Evolutionary conservation across 1,139 yeast species (phyloP).

Genomic region (Kazachstania sp.): DNA sequence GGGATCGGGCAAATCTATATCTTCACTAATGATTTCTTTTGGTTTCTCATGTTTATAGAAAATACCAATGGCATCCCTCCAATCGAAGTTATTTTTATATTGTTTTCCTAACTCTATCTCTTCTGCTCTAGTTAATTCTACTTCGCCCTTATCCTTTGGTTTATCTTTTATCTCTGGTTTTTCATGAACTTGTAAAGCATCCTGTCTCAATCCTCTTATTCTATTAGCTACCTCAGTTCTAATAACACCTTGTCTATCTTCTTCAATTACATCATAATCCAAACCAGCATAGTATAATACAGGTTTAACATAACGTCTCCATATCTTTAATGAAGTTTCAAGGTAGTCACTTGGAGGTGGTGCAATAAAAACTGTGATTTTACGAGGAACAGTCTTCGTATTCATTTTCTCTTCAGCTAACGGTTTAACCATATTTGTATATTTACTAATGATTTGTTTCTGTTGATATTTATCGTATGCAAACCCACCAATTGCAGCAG

Average conservation of each 20-base stretch:
- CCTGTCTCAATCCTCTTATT: slow-evolving; percentile 59
- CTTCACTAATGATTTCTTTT: slow-evolving; percentile 39
- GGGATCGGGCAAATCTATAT: slow-evolving; percentile 35
- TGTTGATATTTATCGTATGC: slow-evolving; percentile 75
- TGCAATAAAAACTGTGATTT: slow-evolving; percentile 73
- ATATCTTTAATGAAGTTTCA: slow-evolving; percentile 63
- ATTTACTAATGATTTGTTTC: slow-evolving; percentile 51
- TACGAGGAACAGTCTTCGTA: slow-evolving; percentile 52
- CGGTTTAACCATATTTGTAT: slow-evolving; percentile 53
- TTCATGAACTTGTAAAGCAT: slow-evolving; percentile 17
- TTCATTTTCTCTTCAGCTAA: slow-evolving; percentile 43
- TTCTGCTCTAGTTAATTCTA: slow-evolving; percentile 6
- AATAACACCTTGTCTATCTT: slow-evolving; percentile 78
- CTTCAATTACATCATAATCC: slow-evolving; percentile 71
- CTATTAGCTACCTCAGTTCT: slow-evolving; percentile 74
- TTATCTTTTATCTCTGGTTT: background rate
- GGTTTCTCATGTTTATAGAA: slow-evolving; percentile 36
- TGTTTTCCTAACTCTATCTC: slow-evolving; percentile 16
- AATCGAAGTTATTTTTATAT: slow-evolving; percentile 27
- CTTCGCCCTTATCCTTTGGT: slow-evolving; percentile 8
- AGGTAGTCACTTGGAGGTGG: slow-evolving; percentile 95
- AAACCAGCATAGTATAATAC: slow-evolving; percentile 77
- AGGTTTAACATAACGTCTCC: slow-evolving; percentile 80
- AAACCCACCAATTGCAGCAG: slow-evolving; percentile 60
- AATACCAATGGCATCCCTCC: slow-evolving; percentile 53